A percentile compares a stretch with the other conserved stretches of the same genome.
phyloP scores from a whole-genome alignment of 2,329 filamentous ascomycete genomes.

The Ceratocystis huliohia region DNA sequence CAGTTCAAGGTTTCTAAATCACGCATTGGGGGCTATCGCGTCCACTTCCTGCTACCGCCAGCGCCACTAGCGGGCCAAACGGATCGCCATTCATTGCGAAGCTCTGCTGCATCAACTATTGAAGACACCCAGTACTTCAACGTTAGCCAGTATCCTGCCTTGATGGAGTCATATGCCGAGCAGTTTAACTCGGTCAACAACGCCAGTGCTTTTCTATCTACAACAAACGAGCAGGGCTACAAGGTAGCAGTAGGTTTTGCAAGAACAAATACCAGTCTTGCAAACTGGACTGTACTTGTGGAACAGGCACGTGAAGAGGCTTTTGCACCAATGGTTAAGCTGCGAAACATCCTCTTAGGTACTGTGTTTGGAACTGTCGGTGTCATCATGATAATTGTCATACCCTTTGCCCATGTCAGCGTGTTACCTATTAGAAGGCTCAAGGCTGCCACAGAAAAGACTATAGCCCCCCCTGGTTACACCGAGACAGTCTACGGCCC shows the following conservation, averaged over 20 bases:
- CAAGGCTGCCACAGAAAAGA: conserved; percentile 61
- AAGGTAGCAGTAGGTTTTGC: conserved; percentile 71
- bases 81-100: conserved; percentile 39
- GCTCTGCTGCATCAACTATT: conserved; percentile 20
- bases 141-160: conserved; percentile 49
- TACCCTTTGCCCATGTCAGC: conserved; percentile 70
- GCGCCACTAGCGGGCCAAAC: conserved; percentile 28
- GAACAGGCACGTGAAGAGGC: conserved; percentile 66
- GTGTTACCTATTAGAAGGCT: conserved; percentile 68
- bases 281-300: conserved; percentile 71
- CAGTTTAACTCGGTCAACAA: conserved; percentile 45
- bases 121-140: conserved; percentile 35
- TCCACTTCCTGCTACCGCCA: conserved; percentile 52
- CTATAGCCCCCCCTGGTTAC: conserved; percentile 53
- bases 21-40: conserved; percentile 24
- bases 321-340: conserved; percentile 57
- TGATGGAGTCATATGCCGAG: conserved; percentile 45
- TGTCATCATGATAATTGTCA: conserved; percentile 55
- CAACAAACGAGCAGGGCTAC: conserved; percentile 57
- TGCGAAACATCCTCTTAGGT: conserved; percentile 69
- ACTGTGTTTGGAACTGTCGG: conserved; percentile 77
- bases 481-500: conserved; percentile 36
- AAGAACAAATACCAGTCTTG: conserved; percentile 51
- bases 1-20: conserved; percentile 26
- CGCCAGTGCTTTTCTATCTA: conserved; percentile 54